Base-by-base conservation (phyloP, 2,329 filamentous ascomycete species). In the Trichoderma koningiopsis region DNA sequence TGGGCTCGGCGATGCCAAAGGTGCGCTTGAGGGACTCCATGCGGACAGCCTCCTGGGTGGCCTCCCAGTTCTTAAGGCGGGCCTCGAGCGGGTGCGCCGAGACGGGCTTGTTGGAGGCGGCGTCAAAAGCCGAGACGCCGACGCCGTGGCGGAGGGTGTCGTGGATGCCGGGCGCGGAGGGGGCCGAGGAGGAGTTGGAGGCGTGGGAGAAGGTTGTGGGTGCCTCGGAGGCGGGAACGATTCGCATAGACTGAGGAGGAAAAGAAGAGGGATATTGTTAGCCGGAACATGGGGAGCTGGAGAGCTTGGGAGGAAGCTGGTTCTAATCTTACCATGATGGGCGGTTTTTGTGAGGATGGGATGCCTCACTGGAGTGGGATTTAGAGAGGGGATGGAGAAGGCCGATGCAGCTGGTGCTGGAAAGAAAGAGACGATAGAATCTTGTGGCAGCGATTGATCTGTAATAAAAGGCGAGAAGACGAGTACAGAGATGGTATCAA, bases 1-100 rank as follows among this genome's bases (percentile, higher is more conserved):
- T 89, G 3, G 96, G 96, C 87, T 98, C 96, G 31, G 92, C 93
- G 76, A 97, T 91, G 73, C 96, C 96, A 80, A 94, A 98, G 58
- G 93, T 90, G 73, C 93, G 92, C 73, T 93, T 90, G 76, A 98
- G 88, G 64, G 89, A 87, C 83, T 94, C 90, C 92, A 97, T 96
- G 82, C 96, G 96, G 79, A 97, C 82, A 40, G 84, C 80, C 76
- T 97, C 91, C 83, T 97, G 95, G 53, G 94, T 97, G 70, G 90
- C 86, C 81, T 95, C 92, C 96, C 96, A 99, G 78, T 90, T 88
- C 77, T 91, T 88, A 70, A 99, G 92, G 72, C 96, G 94, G 66
- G 92, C 86, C 83, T 98, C 96, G 76, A 99, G 92, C 0, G 96
- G 96, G 85, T 99, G 96, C 3, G 91, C 83, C 55, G 80, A 82